Base-by-base conservation (phyloP, 2,329 filamentous ascomycete genomes). In the Ascochyta koolunga region DNA sequence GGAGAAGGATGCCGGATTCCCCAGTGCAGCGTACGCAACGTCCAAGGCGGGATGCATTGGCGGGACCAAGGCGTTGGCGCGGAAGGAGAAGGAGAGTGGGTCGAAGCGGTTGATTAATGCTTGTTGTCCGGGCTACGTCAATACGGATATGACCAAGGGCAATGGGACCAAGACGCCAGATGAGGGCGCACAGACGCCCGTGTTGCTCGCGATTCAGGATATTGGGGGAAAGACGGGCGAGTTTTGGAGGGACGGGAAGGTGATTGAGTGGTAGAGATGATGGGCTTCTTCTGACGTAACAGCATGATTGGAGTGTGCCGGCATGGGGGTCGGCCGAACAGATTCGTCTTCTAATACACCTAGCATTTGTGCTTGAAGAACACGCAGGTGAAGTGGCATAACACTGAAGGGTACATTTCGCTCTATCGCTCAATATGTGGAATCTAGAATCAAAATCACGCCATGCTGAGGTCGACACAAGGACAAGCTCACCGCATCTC, bases 21-120 rank as follows among this genome's bases (percentile, higher is more conserved):
- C 80, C 2, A 78, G 75, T 32, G 76, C 79, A 2, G 81, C 78
- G 9, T 84, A 84, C 60, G 77, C 77, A 0, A 77, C 80, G 5
- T 75, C 70, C 21, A 80, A 81, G 61, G 76, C 77, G 5, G 78
- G 78, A 3, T 59, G 78, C 10, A 78, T 78, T 48, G 78, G 73
- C 0, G 71, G 72, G 44, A 79, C 78, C 15, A 71, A 66, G 51
- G 73, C 72, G 5, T 45, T 80, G 10, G 78, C 76, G 3, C 36
- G 50, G 22, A 60, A 62, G 51, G 66, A 68, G n/a, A 70, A 65
- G 38, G 74, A 72, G 1, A 67, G 66, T 9, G 64, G 64, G 5
- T 60, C 71, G 0, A 35, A 27, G 16, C 48, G 19, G 4, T 41
- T 78, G 58, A 68, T 79, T 19, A 78, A 79, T 54, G 62, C 63